phyloP scores from a whole-genome alignment of 331 rosid genomes.

The Phaseolus coccineus region DNA sequence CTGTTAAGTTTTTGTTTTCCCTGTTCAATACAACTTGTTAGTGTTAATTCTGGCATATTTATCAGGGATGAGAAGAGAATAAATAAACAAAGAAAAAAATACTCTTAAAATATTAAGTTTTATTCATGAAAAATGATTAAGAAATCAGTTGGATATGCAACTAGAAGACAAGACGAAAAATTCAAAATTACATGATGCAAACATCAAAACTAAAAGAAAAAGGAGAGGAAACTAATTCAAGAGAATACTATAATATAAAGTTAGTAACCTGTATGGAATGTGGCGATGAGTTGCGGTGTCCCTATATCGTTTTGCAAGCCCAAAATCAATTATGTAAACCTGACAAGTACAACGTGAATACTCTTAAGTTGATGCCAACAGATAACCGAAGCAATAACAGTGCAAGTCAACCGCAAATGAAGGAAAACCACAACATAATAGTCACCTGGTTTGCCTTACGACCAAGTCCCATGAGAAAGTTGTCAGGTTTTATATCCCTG shows the following conservation, averaged over 20 bases:
- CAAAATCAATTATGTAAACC: constrained; percentile 96
- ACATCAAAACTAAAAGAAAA: background rate
- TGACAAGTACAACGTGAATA: constrained; percentile 40
- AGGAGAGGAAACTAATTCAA: constrained; percentile 16
- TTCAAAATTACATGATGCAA: background rate
- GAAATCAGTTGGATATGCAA: background rate
- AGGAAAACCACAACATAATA: constrained; percentile 6
- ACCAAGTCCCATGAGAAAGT: constrained; percentile 99
- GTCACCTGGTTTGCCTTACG: constrained; percentile 97
- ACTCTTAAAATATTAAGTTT: background rate
- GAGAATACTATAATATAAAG: background rate
- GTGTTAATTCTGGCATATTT: background rate
- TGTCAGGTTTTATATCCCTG: constrained; percentile 96
- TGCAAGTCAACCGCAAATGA: constrained; percentile 8
- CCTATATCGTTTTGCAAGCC: constrained; percentile 91
- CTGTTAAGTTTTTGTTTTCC: constrained; percentile 92
- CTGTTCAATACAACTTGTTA: constrained; percentile 49
- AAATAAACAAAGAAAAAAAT: constrained; percentile 3
- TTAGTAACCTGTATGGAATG: constrained; percentile 78
- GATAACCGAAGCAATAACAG: constrained; percentile 10
- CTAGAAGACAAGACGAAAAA: background rate
- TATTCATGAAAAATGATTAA: background rate
- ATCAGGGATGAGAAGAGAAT: background rate
- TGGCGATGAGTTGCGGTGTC: constrained; percentile 89
- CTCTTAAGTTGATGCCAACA: constrained; percentile 6